A percentile compares a stretch with the other conserved stretches of the same genome.
Conservation (phyloP, 768 basidiomycete species). For the Leucocoprinus birnbaumii region DNA sequence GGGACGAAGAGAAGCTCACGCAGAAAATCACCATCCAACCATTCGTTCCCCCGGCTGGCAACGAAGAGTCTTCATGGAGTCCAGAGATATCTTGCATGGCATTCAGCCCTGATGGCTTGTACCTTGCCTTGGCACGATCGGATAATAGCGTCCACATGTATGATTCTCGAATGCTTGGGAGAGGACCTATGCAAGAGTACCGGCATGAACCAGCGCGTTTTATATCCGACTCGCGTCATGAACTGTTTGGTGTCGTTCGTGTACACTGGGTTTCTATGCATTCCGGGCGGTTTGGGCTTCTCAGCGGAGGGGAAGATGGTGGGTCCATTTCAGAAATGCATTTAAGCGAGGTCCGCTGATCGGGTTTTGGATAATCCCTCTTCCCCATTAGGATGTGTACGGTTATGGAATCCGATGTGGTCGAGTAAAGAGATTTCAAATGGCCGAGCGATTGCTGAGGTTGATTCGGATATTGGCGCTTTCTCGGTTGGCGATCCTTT, state of each 20-base stretch:
- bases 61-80: conserved; percentile 2
- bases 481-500: conserved; percentile 58
- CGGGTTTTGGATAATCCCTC: background rate
- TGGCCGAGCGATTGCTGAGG: conserved; percentile 48
- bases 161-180: conserved; percentile 49
- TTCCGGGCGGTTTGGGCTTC: conserved; percentile 2
- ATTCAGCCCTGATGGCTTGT: conserved; percentile 61
- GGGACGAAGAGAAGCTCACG: conserved; percentile 23
- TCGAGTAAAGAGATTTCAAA: conserved; percentile 35
- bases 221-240: background rate
- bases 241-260: conserved; percentile 1
- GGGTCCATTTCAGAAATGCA: background rate
- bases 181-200: conserved; percentile 45
- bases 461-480: conserved; percentile 52
- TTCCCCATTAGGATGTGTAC: conserved; percentile 54
- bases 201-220: conserved; percentile 29
- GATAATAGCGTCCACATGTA: conserved; percentile 64
- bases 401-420: conserved; percentile 61
- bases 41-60: conserved; percentile 19
- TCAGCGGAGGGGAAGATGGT: conserved; percentile 13
- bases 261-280: conserved; percentile 6
- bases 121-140: conserved; percentile 55
- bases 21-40: conserved; percentile 30
- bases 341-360: background rate
- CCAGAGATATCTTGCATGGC: conserved; percentile 43